A percentile compares a stretch with the other conserved stretches of the same genome.
Evolutionary conservation across 441 rosid genomes (phyloP).

Genomic region (Manihot esculenta): DNA sequence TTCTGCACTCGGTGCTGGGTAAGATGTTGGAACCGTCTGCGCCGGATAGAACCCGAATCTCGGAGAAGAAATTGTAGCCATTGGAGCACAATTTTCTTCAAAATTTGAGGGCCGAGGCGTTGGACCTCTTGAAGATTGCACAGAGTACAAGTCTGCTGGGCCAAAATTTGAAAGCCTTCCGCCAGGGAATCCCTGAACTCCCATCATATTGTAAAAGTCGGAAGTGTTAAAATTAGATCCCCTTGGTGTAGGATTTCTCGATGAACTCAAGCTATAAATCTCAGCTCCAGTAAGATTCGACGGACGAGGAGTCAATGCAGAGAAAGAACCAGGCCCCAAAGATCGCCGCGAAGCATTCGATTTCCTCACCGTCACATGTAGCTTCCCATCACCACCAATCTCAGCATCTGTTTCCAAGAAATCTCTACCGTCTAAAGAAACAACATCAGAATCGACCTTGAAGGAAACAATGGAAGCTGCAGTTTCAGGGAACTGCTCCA

Average conservation of each 20-base stretch:
- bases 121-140: slow-evolving; percentile 73
- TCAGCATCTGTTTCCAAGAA: slow-evolving; percentile 83
- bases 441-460: slow-evolving; percentile 83
- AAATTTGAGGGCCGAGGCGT: slow-evolving; percentile 80
- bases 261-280: slow-evolving; percentile 86
- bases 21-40: slow-evolving; percentile 53
- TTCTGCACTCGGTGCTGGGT: slow-evolving; percentile 91
- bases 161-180: slow-evolving; percentile 74
- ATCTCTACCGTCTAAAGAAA: slow-evolving; percentile 80
- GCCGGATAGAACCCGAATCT: slow-evolving; percentile 82
- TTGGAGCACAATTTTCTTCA: slow-evolving; percentile 65
- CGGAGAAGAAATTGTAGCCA: slow-evolving; percentile 58
- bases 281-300: slow-evolving; percentile 77
- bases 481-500: slow-evolving; percentile 88
- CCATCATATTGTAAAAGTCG: slow-evolving; percentile 89
- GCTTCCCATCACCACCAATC: slow-evolving; percentile 84
- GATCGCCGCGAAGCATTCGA: slow-evolving; percentile 82
- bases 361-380: slow-evolving; percentile 76
- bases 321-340: slow-evolving; percentile 49
- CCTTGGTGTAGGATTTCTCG: slow-evolving; percentile 82
- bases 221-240: slow-evolving; percentile 92
- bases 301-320: slow-evolving; percentile 63
- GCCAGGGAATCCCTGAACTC: slow-evolving; percentile 59
- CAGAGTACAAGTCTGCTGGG: slow-evolving; percentile 64
- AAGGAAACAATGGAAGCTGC: slow-evolving; percentile 91